Evolutionary conservation across 768 basidiomycete species (phyloP).

Genomic region (Clavulina sp.): DNA sequence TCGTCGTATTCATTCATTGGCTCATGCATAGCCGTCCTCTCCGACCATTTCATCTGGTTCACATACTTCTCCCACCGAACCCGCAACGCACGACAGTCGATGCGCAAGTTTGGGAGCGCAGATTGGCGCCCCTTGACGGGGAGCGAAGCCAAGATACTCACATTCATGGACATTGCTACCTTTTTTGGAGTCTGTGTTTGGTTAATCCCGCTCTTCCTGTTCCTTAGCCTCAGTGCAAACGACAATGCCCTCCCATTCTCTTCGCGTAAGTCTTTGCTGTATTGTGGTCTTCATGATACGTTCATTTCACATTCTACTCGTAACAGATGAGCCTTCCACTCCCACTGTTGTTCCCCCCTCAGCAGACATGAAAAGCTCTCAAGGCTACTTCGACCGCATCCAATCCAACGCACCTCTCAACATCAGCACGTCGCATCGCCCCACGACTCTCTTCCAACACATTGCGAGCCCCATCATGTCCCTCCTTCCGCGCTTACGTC

Average conservation of each 20-base stretch:
- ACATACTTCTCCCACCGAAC: slow-evolving; percentile 56
- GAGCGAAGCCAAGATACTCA: slow-evolving; percentile 1
- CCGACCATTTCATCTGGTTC: slow-evolving; percentile 94
- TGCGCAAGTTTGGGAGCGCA: not conserved
- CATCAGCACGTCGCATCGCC: not conserved
- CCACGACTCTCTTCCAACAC: not conserved
- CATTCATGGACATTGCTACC: slow-evolving; percentile 27
- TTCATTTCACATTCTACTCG: too few species aligned
- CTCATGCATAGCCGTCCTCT: slow-evolving; percentile 70
- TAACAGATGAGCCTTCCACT: too few species aligned
- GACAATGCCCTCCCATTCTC: slow-evolving; percentile 76
- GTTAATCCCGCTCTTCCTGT: slow-evolving; percentile 71
- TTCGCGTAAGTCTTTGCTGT: not conserved
- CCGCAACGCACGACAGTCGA: not conserved
- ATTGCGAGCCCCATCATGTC: not conserved
- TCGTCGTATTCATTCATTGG: slow-evolving; percentile 68
- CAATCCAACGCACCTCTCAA: not conserved
- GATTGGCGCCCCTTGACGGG: slow-evolving; percentile 2
- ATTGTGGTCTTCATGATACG: not conserved
- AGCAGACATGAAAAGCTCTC: too few species aligned
- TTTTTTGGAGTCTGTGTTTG: slow-evolving; percentile 32
- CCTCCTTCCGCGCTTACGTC: not conserved
- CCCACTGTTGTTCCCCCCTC: too few species aligned
- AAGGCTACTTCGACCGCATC: not conserved
- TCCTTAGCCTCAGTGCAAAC: slow-evolving; percentile 89